Conservation (phyloP, 768 basidiomycete species). For the Lactarius akahatsu region DNA sequence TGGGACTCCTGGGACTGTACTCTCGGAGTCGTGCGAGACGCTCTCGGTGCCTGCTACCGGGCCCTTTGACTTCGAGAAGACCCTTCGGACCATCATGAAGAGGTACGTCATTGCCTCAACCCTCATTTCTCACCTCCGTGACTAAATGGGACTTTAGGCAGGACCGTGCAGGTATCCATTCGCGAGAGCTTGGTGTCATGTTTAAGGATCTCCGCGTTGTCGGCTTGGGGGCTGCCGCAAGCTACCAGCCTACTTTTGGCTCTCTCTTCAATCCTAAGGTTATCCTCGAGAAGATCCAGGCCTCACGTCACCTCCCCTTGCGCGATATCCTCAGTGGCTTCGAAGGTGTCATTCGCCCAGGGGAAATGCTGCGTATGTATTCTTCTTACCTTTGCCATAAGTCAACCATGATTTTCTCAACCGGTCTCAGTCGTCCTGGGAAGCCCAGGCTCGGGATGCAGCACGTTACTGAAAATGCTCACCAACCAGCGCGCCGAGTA, state of each 20-base stretch:
- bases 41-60: conserved; percentile 29
- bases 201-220: conserved; percentile 60
- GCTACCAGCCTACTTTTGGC: conserved; percentile 57
- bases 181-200: conserved; percentile 57
- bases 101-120: conserved; percentile 23
- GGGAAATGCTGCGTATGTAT: conserved; percentile 67
- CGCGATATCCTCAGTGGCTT: conserved; percentile 55
- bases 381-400: neutral
- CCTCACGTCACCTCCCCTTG: conserved; percentile 56
- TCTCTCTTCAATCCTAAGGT: conserved; percentile 57
- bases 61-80: conserved; percentile 36
- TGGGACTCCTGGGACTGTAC: no score
- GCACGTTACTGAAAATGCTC: conserved; percentile 82
- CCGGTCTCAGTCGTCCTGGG: conserved; percentile 39
- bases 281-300: conserved; percentile 44
- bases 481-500: conserved; percentile 73
- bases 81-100: conserved; percentile 31
- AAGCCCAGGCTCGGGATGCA: conserved; percentile 81
- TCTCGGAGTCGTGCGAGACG: conserved; percentile 28
- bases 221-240: conserved; percentile 56
- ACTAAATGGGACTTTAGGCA: conserved; percentile 37
- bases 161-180: conserved; percentile 47
- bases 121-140: neutral
- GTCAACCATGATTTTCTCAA: neutral
- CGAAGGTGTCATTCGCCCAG: conserved; percentile 56